Evolutionary conservation across 306 rosid species (phyloP).

Genomic region (Sindora glabra): DNA sequence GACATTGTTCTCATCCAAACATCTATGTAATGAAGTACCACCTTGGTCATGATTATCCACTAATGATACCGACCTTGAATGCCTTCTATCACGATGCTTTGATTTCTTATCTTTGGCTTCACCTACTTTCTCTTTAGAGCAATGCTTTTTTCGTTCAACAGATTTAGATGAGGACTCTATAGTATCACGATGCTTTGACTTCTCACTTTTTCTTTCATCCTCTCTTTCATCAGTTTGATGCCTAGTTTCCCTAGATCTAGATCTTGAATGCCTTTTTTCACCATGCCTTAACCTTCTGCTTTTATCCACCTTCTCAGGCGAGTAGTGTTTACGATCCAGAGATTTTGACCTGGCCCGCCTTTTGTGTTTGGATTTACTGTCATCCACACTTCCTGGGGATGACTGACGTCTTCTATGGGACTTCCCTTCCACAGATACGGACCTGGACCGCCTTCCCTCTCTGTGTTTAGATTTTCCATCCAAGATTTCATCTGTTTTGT

Average conservation of each 20-base stretch:
- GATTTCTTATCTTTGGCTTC: constrained; percentile 50
- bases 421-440: constrained; percentile 59
- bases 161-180: constrained; percentile 57
- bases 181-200: constrained; percentile 39
- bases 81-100: constrained; percentile 66
- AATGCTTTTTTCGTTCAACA: constrained; percentile 43
- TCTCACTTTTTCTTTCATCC: constrained; percentile 34
- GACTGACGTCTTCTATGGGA: constrained; percentile 36
- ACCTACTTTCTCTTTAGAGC: constrained; percentile 42
- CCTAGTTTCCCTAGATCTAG: constrained; percentile 60
- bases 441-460: constrained; percentile 68
- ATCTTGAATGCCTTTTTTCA: constrained; percentile 67
- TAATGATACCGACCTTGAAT: constrained; percentile 59
- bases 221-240: constrained; percentile 35
- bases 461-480: constrained; percentile 47
- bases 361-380: constrained; percentile 50
- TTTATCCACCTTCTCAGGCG: constrained; percentile 35
- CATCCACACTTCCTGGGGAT: constrained; percentile 58
- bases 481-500: constrained; percentile 40
- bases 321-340: constrained; percentile 42
- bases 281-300: constrained; percentile 41
- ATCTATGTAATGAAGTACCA: constrained; percentile 33
- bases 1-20: constrained; percentile 26
- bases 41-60: constrained; percentile 42
- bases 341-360: constrained; percentile 77